Conservation (phyloP, 2,329 filamentous ascomycete genomes). For the Ophiostoma montium region DNA sequence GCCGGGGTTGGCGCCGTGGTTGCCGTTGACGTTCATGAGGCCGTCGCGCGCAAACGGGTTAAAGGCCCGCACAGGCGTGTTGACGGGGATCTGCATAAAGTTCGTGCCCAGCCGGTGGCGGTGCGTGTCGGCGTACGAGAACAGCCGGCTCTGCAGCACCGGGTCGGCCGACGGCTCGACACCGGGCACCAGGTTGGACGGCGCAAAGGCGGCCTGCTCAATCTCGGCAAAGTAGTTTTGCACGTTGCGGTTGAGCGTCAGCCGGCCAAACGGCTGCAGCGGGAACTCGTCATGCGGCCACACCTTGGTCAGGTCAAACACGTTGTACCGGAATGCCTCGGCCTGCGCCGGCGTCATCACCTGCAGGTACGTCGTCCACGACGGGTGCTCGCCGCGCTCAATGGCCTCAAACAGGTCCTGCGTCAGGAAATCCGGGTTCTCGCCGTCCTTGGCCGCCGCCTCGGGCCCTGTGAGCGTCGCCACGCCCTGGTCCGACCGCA, state of each 20-base stretch:
- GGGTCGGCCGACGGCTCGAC: slow-evolving; percentile 49
- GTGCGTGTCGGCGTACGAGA: slow-evolving; percentile 48
- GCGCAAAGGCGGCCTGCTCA: slow-evolving; percentile 54
- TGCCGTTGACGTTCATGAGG: slow-evolving; percentile 52
- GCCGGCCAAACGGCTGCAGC: slow-evolving; percentile 42
- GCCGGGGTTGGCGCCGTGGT: slow-evolving; percentile 46
- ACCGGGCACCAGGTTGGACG: slow-evolving; percentile 49
- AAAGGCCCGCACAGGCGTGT: slow-evolving; percentile 39
- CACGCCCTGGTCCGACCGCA: slow-evolving; percentile 48
- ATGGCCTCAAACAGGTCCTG: slow-evolving; percentile 53
- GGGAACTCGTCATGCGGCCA: slow-evolving; percentile 53
- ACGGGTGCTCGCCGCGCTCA: slow-evolving; percentile 42
- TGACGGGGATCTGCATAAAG: slow-evolving; percentile 51
- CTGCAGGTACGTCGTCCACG: slow-evolving; percentile 52
- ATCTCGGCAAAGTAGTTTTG: slow-evolving; percentile 57
- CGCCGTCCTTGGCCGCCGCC: slow-evolving; percentile 35
- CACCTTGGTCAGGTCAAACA: slow-evolving; percentile 57
- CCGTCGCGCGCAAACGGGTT: slow-evolving; percentile 64
- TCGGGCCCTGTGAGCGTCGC: slow-evolving; percentile 46
- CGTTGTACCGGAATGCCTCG: slow-evolving; percentile 44
- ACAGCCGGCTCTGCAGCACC: slow-evolving; percentile 45
- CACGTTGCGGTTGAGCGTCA: slow-evolving; percentile 51
- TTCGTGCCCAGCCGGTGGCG: slow-evolving; percentile 49
- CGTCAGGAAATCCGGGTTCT: slow-evolving; percentile 48
- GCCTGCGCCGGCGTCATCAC: slow-evolving; percentile 47